Evolutionary conservation across 73 alveolate genomes (phyloP).

Genomic region (Diophrys sp.): DNA sequence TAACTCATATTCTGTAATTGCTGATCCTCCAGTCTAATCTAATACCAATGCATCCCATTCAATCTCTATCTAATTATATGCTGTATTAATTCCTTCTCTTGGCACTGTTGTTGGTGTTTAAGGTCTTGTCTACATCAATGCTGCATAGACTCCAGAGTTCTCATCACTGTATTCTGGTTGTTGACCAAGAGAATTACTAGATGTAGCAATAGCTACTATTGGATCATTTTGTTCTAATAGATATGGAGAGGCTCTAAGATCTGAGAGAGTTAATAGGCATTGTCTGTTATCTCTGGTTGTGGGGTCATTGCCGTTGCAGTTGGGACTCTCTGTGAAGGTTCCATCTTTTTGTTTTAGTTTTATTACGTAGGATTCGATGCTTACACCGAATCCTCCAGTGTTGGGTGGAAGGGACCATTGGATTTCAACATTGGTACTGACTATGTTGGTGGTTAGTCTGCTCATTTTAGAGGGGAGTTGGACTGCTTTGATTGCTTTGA

Average conservation of each 20-base stretch:
- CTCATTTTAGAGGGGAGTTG: neutral
- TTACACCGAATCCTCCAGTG: conserved; percentile 29
- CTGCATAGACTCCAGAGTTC: neutral
- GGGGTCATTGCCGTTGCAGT: no score
- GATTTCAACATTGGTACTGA: conserved; percentile 6
- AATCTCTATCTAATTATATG: conserved; percentile 21
- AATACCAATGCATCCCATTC: conserved; percentile 14
- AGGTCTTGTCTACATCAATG: conserved; percentile 11
- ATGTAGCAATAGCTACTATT: conserved; percentile 7
- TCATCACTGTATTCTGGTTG: conserved; percentile 2
- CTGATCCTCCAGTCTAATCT: conserved; percentile 37
- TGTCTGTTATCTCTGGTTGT: no score
- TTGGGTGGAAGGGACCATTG: conserved; percentile 31
- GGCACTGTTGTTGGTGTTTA: conserved; percentile 12
- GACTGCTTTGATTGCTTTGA: neutral
- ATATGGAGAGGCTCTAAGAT: neutral
- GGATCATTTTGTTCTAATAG: neutral
- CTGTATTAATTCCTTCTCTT: conserved; percentile 19
- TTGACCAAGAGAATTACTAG: conserved; percentile 10
- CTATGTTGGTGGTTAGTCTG: neutral
- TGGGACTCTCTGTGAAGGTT: no score
- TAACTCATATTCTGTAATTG: conserved; percentile 19
- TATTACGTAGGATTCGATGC: no score
- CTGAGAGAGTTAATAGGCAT: no score
- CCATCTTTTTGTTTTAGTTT: neutral